Conservation (phyloP, 495 filamentous ascomycete species). For the Tricharina praecox region DNA sequence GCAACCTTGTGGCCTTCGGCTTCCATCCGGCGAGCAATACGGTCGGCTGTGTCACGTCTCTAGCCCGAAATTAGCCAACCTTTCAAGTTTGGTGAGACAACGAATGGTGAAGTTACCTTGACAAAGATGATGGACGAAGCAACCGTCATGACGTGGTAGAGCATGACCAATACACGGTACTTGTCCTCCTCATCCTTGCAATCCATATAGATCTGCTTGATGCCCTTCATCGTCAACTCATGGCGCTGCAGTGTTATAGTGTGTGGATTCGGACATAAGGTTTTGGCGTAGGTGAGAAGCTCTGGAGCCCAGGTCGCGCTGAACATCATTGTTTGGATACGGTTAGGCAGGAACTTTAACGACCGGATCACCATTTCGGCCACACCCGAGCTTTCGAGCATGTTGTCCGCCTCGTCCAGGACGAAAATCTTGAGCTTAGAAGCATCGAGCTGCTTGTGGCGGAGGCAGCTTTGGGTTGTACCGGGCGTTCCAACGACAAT, state of each 20-base stretch:
- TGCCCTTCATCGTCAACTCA: slow-evolving; percentile 89
- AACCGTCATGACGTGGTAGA: slow-evolving; percentile 89
- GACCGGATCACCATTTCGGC: slow-evolving; percentile 88
- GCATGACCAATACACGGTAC: slow-evolving; percentile 68
- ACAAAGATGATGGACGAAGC: slow-evolving; percentile 97
- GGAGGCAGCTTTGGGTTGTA: slow-evolving; percentile 74
- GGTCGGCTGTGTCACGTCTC: slow-evolving; percentile 61
- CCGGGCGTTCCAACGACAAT: slow-evolving; percentile 90
- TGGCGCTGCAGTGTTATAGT: slow-evolving; percentile 73
- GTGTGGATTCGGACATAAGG: slow-evolving; percentile 71
- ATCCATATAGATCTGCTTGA: slow-evolving; percentile 93
- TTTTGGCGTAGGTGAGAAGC: slow-evolving; percentile 60
- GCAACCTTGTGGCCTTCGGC: slow-evolving; percentile 81
- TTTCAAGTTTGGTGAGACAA: too few species aligned
- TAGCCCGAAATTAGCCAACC: too few species aligned
- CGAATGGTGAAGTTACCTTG: too few species aligned
- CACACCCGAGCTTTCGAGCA: slow-evolving; percentile 84
- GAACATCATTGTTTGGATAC: slow-evolving; percentile 76
- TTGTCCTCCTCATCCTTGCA: slow-evolving; percentile 65
- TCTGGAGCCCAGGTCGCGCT: slow-evolving; percentile 86
- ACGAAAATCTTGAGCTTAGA: slow-evolving; percentile 58
- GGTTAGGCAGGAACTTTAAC: slow-evolving; percentile 32
- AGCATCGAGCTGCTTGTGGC: slow-evolving; percentile 47
- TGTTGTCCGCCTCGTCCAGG: slow-evolving; percentile 89
- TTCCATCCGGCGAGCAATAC: slow-evolving; percentile 73